phyloP scores from a whole-genome alignment of 495 filamentous ascomycete genomes.

The Podospora didyma region DNA sequence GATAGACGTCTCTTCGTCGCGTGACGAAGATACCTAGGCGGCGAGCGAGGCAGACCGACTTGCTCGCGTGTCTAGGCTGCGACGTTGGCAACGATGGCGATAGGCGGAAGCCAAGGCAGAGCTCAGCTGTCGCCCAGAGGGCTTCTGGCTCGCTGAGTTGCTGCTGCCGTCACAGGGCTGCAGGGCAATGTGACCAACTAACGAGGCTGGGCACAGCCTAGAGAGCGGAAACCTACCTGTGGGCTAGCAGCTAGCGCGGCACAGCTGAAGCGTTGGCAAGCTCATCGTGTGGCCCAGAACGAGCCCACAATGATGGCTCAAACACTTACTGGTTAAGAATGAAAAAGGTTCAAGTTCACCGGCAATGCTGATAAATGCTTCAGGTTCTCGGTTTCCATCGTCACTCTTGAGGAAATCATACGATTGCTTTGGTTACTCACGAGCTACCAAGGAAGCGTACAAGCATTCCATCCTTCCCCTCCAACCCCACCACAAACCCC shows the following conservation, averaged over 20 bases:
- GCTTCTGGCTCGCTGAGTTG: background rate
- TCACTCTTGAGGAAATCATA: background rate
- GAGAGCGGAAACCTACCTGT: too few relatives aligned
- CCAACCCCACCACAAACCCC: too few relatives aligned
- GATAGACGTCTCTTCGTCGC: too few relatives aligned
- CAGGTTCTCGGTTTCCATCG: background rate
- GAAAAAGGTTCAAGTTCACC: background rate
- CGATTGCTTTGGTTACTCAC: background rate
- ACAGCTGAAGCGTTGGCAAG: slow-evolving; percentile 2
- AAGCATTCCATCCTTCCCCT: background rate
- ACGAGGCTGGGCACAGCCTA: too few relatives aligned
- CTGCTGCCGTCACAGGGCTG: too few relatives aligned
- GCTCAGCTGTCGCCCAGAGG: background rate
- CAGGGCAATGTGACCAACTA: too few relatives aligned
- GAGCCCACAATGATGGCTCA: background rate
- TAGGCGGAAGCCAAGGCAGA: background rate
- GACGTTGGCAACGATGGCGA: background rate
- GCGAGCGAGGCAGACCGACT: background rate
- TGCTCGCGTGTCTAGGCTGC: background rate
- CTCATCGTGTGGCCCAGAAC: background rate
- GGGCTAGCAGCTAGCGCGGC: background rate
- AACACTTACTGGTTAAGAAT: background rate
- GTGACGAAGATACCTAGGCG: background rate
- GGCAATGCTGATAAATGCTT: background rate
- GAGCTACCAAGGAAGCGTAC: background rate